These are phyloP conservation scores for Capsicum pubescens DNA, from an alignment of 257 asterid genomes.

Conservation along the genomic window DNA sequence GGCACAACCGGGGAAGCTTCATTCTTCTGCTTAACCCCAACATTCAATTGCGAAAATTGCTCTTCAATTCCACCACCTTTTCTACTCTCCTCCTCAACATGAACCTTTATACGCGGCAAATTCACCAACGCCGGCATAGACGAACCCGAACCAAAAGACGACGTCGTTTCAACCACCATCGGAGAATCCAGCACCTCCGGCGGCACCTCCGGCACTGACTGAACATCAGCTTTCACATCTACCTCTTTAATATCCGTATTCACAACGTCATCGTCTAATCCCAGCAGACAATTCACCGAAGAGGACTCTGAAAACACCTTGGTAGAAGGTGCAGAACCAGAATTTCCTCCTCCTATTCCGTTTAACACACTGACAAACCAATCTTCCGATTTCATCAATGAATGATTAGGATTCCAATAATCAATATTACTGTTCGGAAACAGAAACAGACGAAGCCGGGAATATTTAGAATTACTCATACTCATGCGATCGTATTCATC, in stretches of 20 bases:
- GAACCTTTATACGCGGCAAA: constrained; percentile 80
- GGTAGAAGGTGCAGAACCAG: constrained; percentile 37
- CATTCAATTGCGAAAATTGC: constrained; percentile 66
- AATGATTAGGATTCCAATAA: constrained; percentile 26
- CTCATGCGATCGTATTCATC: constrained; percentile 87
- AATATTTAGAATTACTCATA: constrained; percentile 16
- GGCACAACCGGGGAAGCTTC: constrained; percentile 42
- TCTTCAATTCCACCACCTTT: constrained; percentile 81
- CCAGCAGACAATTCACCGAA: constrained; percentile 73
- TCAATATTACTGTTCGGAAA: constrained; percentile 37
- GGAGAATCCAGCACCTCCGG: constrained; percentile 59
- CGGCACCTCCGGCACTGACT: constrained; percentile 53
- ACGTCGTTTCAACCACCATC: constrained; percentile 67
- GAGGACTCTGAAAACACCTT: constrained; percentile 72
- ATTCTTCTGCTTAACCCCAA: constrained; percentile 51
- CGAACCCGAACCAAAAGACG: constrained; percentile 89
- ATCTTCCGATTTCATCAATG: constrained; percentile 70
- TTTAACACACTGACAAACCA: constrained; percentile 88
- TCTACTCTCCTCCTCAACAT: constrained; percentile 69
- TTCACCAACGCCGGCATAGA: constrained; percentile 74
- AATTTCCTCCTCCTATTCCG: constrained; percentile 49
- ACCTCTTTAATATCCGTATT: constrained; percentile 40
- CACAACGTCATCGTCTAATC: constrained; percentile 57
- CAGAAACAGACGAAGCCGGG: constrained; percentile 67
- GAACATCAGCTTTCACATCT: constrained; percentile 60